Base-by-base conservation (phyloP, 192 early-diverging fungal species). In the Phlyctochytrium arcticum region DNA sequence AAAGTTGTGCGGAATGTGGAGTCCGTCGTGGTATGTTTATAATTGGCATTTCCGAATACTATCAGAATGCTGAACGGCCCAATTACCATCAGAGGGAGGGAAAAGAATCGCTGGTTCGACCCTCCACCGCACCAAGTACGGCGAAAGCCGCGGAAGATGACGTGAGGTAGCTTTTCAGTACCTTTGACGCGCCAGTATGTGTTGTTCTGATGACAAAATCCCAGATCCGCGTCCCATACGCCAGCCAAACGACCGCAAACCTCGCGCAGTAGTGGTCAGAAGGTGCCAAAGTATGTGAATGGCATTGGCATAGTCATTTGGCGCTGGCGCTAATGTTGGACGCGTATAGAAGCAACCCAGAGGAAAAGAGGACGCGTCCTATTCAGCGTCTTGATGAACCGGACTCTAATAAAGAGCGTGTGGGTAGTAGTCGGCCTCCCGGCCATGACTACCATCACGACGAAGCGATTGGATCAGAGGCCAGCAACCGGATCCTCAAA, bases 31-130 rank as follows among this genome's bases (percentile, higher is more conserved):
- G 79, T 80, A 56, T 37, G 60, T 59, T 3, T n/a, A n/a, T n/a
- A n/a, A n/a, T n/a, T n/a, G n/a, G n/a, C n/a, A n/a, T n/a, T n/a
- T n/a, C n/a, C n/a, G n/a, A n/a, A n/a, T n/a, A n/a, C n/a, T n/a
- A n/a, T n/a, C n/a, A n/a, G n/a, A n/a, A n/a, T n/a, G n/a, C n/a
- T n/a, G n/a, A n/a, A n/a, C n/a, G n/a, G n/a, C n/a, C n/a, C n/a
- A n/a, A n/a, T n/a, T n/a, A n/a, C n/a, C n/a, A n/a, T n/a, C 36
- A 80, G 79, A 80, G 76, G 74, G 74, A 75, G 64, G 80, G 80
- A 35, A 73, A 65, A 69, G 65, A 71, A 42, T 63, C 70, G 9
- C 56, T 81, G 12, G 67, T 75, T 4, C 51, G 70, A 42, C 77
- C 80, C 6, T 48, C 69, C 36, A 59, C 75, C 27, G 54, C 67